Percentiles rank a stretch among this genome's conserved stretches.
Conservation (phyloP, 257 asterid species). For the Eucommia ulmoides region DNA sequence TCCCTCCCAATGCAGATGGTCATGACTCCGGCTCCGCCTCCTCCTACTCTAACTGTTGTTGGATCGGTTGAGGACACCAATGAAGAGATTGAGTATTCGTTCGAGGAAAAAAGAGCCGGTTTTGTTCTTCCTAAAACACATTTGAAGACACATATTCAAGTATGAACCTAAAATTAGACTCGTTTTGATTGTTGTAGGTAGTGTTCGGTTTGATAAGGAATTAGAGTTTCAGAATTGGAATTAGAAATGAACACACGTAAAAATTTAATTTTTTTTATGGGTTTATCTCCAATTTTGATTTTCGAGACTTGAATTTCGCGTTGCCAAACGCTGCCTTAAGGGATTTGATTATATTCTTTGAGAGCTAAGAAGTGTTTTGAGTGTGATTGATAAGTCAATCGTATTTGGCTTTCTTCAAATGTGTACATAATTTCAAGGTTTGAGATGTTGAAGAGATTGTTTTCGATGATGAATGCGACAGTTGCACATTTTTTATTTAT, state of each 20-base stretch:
- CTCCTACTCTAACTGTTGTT: conserved; percentile 3
- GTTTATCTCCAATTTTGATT: conserved; percentile 10
- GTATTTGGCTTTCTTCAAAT: too few species aligned
- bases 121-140: conserved; percentile 42
- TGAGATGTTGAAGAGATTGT: too few species aligned
- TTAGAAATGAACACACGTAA: too few species aligned
- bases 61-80: conserved; percentile 22
- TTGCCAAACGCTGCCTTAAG: too few species aligned
- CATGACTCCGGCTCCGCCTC: conserved; percentile 35
- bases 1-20: conserved; percentile 71
- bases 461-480: too few species aligned
- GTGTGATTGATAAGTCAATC: too few species aligned
- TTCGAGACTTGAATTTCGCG: background rate
- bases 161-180: conserved; percentile 7
- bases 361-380: too few species aligned
- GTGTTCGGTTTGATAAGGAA: conserved; percentile 15
- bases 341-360: background rate
- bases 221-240: conserved; percentile 7
- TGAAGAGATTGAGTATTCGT: conserved; percentile 65
- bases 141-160: conserved; percentile 18
- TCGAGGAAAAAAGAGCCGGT: conserved; percentile 78
- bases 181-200: background rate
- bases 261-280: conserved; percentile 29
- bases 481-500: too few species aligned
- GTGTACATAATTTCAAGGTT: too few species aligned